Evolutionary conservation across 2,329 filamentous ascomycete species (phyloP).

Genomic region (Penicillium concentricum): DNA sequence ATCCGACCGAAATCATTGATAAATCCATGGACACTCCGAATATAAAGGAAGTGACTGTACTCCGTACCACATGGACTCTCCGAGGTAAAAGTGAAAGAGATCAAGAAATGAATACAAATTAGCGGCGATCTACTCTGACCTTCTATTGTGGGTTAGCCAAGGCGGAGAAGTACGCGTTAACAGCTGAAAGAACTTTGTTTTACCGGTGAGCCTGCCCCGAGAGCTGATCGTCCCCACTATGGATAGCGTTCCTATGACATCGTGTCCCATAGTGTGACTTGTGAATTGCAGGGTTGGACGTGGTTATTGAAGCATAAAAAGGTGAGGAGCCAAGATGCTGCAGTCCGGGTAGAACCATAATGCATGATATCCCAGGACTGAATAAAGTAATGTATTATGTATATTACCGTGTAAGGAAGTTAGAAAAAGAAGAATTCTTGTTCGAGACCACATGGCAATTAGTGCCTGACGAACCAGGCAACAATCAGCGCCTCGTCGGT

Average conservation of each 20-base stretch:
- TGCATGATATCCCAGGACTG: not conserved
- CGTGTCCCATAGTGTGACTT: not conserved
- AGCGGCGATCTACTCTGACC: not conserved
- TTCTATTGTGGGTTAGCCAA: slow-evolving; percentile 2
- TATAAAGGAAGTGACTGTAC: not conserved
- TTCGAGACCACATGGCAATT: not conserved
- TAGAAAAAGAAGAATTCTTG: not conserved
- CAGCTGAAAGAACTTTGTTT: not conserved
- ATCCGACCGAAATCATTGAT: not conserved
- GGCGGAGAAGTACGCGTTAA: not conserved
- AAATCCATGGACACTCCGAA: not conserved
- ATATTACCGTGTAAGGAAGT: not conserved
- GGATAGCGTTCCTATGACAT: not conserved
- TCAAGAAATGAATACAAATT: not conserved
- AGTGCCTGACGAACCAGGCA: not conserved
- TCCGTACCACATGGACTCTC: not conserved
- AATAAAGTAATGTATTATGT: not conserved
- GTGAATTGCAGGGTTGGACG: not conserved
- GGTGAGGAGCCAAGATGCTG: not conserved
- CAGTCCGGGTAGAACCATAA: not conserved
- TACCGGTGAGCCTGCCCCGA: not conserved
- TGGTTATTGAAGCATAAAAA: not conserved
- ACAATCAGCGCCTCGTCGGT: not conserved
- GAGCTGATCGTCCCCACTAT: not conserved
- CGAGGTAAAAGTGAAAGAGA: not conserved